Percentiles rank a stretch among this genome's conserved stretches.
phyloP scores from a whole-genome alignment of 805 yeast genomes.

The Pichia pseudocactophila region DNA sequence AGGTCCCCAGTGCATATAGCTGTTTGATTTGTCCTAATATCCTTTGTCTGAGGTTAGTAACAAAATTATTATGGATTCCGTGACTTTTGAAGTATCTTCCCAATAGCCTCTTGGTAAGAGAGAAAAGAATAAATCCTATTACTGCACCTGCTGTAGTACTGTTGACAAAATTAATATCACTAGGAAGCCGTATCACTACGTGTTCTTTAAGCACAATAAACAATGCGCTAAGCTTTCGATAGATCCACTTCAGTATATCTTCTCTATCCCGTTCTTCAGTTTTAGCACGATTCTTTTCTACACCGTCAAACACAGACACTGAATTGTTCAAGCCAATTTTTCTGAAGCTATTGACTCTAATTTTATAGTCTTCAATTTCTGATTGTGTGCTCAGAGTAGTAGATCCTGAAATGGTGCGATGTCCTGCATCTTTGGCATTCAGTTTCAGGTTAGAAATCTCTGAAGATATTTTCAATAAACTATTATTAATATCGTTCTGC shows the following conservation, averaged over 20 bases:
- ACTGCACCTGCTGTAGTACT: not conserved
- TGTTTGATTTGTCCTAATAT: not conserved
- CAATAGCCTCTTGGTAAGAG: not conserved
- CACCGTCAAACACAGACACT: not conserved
- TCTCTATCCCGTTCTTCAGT: not conserved
- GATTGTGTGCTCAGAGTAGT: conserved; percentile 3
- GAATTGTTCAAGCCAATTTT: not conserved
- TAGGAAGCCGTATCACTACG: not conserved
- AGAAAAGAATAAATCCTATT: not conserved
- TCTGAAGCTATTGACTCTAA: conserved; percentile 1
- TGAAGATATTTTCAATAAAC: conserved; percentile 36
- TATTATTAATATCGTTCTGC: conserved; percentile 45
- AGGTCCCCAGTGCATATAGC: too few species aligned
- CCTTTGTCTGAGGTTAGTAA: not conserved
- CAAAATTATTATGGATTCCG: not conserved
- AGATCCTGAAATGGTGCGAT: conserved; percentile 10
- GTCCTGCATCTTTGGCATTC: not conserved
- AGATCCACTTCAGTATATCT: not conserved
- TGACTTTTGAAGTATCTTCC: conserved; percentile 1
- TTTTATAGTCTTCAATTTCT: conserved; percentile 5
- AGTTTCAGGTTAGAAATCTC: conserved; percentile 26
- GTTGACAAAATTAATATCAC: not conserved
- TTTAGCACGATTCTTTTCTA: too few species aligned
- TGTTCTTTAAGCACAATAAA: not conserved
- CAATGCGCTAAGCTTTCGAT: conserved; percentile 1